Conservation (phyloP, 768 basidiomycete genomes). For the Cystobasidiopsis lactophilus region DNA sequence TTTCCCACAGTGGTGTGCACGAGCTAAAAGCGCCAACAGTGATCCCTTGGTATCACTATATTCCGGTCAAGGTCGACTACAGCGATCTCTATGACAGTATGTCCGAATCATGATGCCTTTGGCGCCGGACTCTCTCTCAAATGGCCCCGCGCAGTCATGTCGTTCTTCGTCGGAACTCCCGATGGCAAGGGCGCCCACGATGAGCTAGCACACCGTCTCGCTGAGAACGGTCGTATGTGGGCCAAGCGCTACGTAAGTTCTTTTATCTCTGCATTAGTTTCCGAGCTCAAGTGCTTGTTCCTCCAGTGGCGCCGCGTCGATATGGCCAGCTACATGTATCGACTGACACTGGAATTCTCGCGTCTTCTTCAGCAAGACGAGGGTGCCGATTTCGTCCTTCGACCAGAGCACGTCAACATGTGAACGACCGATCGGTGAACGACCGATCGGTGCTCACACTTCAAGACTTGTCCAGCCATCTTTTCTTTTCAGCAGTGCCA, state of each 20-base stretch:
- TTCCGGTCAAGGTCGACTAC: slow-evolving; percentile 19
- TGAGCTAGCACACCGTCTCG: slow-evolving; percentile 36
- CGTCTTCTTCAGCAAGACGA: slow-evolving; percentile 16
- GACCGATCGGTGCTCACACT: too few relatives aligned
- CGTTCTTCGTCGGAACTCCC: slow-evolving; percentile 48
- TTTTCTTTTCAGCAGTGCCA: too few relatives aligned
- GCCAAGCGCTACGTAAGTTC: slow-evolving; percentile 1
- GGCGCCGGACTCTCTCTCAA: too few relatives aligned
- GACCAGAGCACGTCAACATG: too few relatives aligned
- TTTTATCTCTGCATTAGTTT: too few relatives aligned
- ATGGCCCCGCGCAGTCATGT: slow-evolving; percentile 27
- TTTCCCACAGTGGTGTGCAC: neutral
- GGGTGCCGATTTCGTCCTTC: neutral
- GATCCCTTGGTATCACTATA: slow-evolving; percentile 49
- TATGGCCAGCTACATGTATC: slow-evolving; percentile 27
- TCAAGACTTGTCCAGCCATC: too few relatives aligned
- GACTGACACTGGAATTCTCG: slow-evolving; percentile 21
- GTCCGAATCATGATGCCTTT: slow-evolving; percentile 29
- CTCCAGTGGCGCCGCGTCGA: slow-evolving; percentile 18
- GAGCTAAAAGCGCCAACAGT: slow-evolving; percentile 55
- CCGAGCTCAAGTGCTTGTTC: too few relatives aligned
- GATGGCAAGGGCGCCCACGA: slow-evolving; percentile 42
- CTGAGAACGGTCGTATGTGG: slow-evolving; percentile 29
- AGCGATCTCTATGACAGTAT: slow-evolving; percentile 38
- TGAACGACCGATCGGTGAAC: too few relatives aligned